phyloP scores from a whole-genome alignment of 73 alveolate genomes.

The Paramecium primaurelia region DNA sequence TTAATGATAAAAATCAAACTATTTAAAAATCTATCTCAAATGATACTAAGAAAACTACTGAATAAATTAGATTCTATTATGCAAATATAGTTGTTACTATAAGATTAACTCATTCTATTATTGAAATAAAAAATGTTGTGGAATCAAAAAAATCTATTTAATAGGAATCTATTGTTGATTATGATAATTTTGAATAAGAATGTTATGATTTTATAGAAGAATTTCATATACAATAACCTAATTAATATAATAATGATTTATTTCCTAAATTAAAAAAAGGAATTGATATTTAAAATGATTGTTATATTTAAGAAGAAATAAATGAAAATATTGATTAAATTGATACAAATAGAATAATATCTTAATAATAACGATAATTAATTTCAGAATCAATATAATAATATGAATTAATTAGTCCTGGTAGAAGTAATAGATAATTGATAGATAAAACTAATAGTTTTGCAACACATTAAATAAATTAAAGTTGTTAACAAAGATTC shows the following conservation, averaged over 20 bases:
- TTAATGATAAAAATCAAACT: neutral
- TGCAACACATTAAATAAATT: neutral
- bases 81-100: neutral
- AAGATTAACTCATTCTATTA: neutral
- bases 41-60: neutral
- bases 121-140: neutral
- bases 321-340: neutral
- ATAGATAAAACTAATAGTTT: neutral
- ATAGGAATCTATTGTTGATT: neutral
- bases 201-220: neutral
- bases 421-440: neutral
- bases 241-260: neutral
- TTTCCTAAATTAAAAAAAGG: neutral
- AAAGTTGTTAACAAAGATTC: neutral
- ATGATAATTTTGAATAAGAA: neutral
- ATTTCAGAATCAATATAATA: neutral
- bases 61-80: neutral
- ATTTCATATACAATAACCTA: neutral
- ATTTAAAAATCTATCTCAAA: neutral
- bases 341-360: neutral
- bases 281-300: neutral
- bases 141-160: neutral
- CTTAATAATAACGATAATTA: neutral
- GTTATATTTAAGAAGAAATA: neutral
- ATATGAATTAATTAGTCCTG: neutral